Percentiles rank a stretch among this genome's conserved stretches.
Evolutionary conservation across 495 filamentous ascomycete species (phyloP).

Genomic region (Talaromyces stipitatus): DNA sequence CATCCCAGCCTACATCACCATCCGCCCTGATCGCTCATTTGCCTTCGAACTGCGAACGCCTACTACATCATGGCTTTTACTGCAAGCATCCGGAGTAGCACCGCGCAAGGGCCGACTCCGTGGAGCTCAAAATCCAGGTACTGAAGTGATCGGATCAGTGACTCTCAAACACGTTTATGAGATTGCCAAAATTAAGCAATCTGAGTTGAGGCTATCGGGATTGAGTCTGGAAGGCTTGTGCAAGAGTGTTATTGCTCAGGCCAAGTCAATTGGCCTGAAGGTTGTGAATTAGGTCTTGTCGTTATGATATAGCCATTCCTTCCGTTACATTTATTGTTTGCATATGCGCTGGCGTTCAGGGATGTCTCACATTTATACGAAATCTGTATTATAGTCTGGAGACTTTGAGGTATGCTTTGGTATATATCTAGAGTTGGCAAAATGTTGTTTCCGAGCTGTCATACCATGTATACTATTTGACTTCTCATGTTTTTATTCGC

Average conservation of each 20-base stretch:
- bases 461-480: background rate
- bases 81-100: conserved; percentile 73
- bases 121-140: conserved; percentile 71
- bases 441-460: background rate
- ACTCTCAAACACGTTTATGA: conserved; percentile 96
- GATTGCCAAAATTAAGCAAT: conserved; percentile 94
- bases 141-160: conserved; percentile 70
- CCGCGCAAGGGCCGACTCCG: conserved; percentile 69
- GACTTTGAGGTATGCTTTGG: background rate
- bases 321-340: background rate
- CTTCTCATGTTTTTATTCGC: background rate
- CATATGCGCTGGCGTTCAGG: background rate
- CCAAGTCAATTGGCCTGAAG: conserved; percentile 79
- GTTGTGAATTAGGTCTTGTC: conserved; percentile 40
- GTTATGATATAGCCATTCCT: background rate
- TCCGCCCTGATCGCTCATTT: conserved; percentile 90
- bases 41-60: conserved; percentile 90
- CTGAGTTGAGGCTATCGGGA: conserved; percentile 73
- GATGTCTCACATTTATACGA: background rate
- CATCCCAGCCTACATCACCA: conserved; percentile 81
- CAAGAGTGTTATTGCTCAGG: conserved; percentile 78
- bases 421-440: background rate
- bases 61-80: conserved; percentile 77
- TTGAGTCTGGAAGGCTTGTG: conserved; percentile 73
- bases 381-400: background rate